These are phyloP conservation scores for Chenopodium quinoa DNA, from an alignment of 148 eudicot species.

Conservation along the genomic window DNA sequence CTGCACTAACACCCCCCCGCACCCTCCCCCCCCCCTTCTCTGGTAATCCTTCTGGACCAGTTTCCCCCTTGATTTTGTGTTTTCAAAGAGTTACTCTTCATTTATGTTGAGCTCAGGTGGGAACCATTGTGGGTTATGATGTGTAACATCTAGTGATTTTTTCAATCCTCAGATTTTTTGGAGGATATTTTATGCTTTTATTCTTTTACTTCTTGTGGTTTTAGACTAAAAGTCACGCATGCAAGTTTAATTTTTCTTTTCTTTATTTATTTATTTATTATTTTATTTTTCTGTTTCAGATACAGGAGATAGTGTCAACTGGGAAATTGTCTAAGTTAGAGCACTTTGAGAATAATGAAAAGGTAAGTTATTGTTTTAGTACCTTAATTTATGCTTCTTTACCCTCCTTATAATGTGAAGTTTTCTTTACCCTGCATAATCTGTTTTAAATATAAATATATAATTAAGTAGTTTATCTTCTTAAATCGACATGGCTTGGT, in stretches of 20 bases:
- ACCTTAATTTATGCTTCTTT: background rate
- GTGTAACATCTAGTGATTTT: background rate
- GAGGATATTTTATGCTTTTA: background rate
- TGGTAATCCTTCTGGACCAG: too few relatives aligned
- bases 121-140: background rate
- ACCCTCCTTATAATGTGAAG: background rate
- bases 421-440: background rate
- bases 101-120: background rate
- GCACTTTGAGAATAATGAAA: conserved; percentile 92
- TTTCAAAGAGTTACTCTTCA: too few relatives aligned
- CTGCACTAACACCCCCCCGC: too few relatives aligned
- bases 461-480: background rate
- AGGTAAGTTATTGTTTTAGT: conserved; percentile 41
- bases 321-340: conserved; percentile 94
- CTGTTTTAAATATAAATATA: conserved; percentile 3
- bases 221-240: background rate
- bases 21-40: too few relatives aligned
- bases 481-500: too few relatives aligned
- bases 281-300: conserved; percentile 41
- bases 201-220: background rate
- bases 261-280: too few relatives aligned
- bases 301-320: conserved; percentile 85
- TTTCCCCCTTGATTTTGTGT: too few relatives aligned
- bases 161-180: background rate
- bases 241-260: background rate